Evolutionary conservation across 2,329 filamentous ascomycete species (phyloP), one percentile per base, ranked within the genome.

Genomic region (Setomelanomma holmii): DNA sequence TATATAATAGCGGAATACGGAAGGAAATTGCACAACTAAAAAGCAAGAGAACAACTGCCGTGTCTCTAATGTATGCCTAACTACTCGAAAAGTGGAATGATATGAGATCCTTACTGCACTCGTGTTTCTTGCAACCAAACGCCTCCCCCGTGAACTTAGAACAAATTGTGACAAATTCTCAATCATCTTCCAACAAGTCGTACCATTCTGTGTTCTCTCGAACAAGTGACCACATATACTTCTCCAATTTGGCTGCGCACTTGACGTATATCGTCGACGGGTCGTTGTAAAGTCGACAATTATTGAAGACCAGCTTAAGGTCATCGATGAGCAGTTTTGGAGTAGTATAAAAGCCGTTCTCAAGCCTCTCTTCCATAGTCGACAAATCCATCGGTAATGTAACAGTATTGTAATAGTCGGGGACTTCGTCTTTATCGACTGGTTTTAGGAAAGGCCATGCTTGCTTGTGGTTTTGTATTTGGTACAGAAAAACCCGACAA

Each of bases 331-430:
- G 97, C 66, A 97, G 95, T 70, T 98, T 91, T 0, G 95, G 93
- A 0, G 86, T 92, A 14, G 87, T 85, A 71, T 99, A 99, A 68
- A 93, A 85, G 76, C 98, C 95, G 33, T 91, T 91, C 70, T 98
- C 93, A 58, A 97, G 88, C 76, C 96, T 96, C 64, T 86, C 87
- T 76, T 98, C 95, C 93, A 99, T 98, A 17, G 93, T 97, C 41
- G 86, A 88, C 41, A 97, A 81, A 71, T 97, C 95, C 95, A 99
- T 99, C 30, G 95, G 95, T 74, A 96, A 90, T 71, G 93, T 93
- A 79, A 99, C 98, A 55, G 98, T 93, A 53, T 96, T 91, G 79
- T 98, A 98, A 78, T 99, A 99, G 75, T 99, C 95, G n/a, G 91
- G 87, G 0, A 99, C 95, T 62, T 98, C 95, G 67, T 99, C 95